Evolutionary conservation across 768 basidiomycete species (phyloP).

Genomic region (Rossbeevera mucosa): DNA sequence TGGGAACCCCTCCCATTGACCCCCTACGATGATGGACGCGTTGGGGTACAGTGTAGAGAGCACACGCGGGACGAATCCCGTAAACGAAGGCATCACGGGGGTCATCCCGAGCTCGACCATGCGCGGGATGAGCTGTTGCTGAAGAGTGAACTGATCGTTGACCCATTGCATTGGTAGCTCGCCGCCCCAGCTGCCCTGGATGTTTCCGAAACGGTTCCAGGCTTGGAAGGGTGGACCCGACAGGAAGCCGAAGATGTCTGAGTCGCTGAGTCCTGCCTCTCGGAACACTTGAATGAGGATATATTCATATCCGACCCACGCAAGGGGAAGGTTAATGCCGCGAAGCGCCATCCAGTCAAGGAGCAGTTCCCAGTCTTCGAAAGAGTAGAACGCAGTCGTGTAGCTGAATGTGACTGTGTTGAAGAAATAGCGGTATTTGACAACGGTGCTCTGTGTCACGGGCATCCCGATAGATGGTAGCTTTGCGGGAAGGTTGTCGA

Average conservation of each 20-base stretch:
- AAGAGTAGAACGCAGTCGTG: conserved; percentile 32
- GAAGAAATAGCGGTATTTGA: conserved; percentile 35
- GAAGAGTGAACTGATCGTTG: conserved; percentile 30
- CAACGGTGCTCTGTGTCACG: conserved; percentile 31
- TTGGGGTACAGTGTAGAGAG: conserved; percentile 8
- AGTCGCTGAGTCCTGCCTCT: conserved; percentile 34
- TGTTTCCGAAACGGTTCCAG: conserved; percentile 40
- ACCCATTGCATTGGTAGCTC: conserved; percentile 26
- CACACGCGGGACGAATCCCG: conserved; percentile 38
- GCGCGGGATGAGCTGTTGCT: conserved; percentile 32
- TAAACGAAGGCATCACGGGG: conserved; percentile 39
- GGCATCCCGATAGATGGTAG: conserved; percentile 31
- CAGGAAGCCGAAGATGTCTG: conserved; percentile 33
- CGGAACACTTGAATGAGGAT: conserved; percentile 34
- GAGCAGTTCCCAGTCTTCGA: conserved; percentile 36
- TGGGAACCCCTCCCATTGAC: conserved; percentile 35
- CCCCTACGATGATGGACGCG: conserved; percentile 16
- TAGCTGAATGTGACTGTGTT: background rate
- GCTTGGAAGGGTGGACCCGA: conserved; percentile 29
- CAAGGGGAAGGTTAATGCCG: conserved; percentile 40
- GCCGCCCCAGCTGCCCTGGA: conserved; percentile 38
- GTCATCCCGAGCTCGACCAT: conserved; percentile 28
- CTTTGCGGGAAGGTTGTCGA: conserved; percentile 26
- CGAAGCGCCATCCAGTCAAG: conserved; percentile 40
- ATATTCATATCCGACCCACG: conserved; percentile 40